A percentile compares a stretch with the other conserved stretches of the same genome.
Evolutionary conservation across 2,329 filamentous ascomycete species (phyloP).

Genomic region (Phoma sp.): DNA sequence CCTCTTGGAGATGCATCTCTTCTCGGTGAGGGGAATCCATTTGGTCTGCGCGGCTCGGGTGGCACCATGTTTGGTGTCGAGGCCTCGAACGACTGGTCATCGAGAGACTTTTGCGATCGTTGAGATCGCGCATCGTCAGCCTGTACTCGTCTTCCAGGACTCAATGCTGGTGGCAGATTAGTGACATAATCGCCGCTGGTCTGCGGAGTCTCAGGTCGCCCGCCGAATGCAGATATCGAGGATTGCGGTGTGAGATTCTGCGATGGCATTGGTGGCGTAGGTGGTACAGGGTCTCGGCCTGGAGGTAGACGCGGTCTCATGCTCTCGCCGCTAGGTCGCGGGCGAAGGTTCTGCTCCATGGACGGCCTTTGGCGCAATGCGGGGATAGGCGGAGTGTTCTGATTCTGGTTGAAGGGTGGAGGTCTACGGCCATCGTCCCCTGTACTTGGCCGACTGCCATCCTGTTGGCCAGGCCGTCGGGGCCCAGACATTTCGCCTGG

Average conservation of each 20-base stretch:
- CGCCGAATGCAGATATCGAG: conserved; percentile 46
- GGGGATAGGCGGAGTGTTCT: conserved; percentile 34
- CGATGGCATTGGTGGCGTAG: conserved; percentile 34
- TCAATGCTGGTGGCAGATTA: conserved; percentile 30
- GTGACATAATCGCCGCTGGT: conserved; percentile 22
- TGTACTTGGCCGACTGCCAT: conserved; percentile 36
- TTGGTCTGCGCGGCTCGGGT: conserved; percentile 38
- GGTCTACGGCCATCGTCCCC: conserved; percentile 39
- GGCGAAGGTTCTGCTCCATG: conserved; percentile 43
- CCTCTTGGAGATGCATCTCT: conserved; percentile 43
- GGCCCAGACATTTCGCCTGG: conserved; percentile 30
- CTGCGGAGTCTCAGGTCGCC: conserved; percentile 42
- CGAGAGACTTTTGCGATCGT: conserved; percentile 36
- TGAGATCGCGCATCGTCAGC: conserved; percentile 41
- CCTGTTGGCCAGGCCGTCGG: conserved; percentile 27
- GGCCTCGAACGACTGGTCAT: conserved; percentile 34
- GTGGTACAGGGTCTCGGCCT: conserved; percentile 39
- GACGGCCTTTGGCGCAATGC: conserved; percentile 40
- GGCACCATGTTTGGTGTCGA: conserved; percentile 25
- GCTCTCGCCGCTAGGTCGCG: conserved; percentile 45
- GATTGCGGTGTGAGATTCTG: conserved; percentile 50
- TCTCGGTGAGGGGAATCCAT: conserved; percentile 33
- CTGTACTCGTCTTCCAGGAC: conserved; percentile 34
- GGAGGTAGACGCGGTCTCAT: conserved; percentile 40
- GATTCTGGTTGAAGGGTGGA: conserved; percentile 26